Evolutionary conservation across 306 rosid species (phyloP).

Genomic region (Aeschynomene evenia): DNA sequence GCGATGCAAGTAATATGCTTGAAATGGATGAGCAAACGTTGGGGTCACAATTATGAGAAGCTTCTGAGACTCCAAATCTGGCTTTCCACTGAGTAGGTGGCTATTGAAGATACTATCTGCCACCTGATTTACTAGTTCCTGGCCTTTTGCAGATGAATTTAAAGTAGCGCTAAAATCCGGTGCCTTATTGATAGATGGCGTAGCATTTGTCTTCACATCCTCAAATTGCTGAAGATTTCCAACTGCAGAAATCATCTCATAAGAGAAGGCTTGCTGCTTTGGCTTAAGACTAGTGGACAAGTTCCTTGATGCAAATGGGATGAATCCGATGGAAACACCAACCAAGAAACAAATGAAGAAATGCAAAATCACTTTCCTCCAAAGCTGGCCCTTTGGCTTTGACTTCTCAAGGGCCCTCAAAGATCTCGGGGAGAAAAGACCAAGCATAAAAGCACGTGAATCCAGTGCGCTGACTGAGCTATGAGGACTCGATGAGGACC

Average conservation of each 20-base stretch:
- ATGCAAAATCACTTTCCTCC: constrained; percentile 72
- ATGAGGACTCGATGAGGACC: constrained; percentile 59
- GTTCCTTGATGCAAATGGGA: constrained; percentile 59
- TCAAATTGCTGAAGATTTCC: constrained; percentile 45
- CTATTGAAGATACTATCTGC: constrained; percentile 23
- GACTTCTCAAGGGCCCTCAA: constrained; percentile 63
- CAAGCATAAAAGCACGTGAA: constrained; percentile 47
- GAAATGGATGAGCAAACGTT: constrained; percentile 52
- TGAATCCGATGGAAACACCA: constrained; percentile 71
- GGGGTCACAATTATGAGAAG: constrained; percentile 86
- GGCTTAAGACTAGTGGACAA: constrained; percentile 54
- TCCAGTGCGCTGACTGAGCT: constrained; percentile 44
- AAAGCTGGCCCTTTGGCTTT: constrained; percentile 61
- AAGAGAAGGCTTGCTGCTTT: constrained; percentile 62
- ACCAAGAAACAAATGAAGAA: constrained; percentile 64
- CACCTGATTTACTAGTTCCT: constrained; percentile 26
- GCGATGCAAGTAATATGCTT: constrained; percentile 69
- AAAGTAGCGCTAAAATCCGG: constrained; percentile 36
- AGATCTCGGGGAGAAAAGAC: constrained; percentile 53
- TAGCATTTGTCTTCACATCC: constrained; percentile 30
- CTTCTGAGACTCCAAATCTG: constrained; percentile 51
- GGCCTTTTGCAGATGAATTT: constrained; percentile 35
- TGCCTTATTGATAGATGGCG: constrained; percentile 23
- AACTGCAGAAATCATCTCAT: constrained; percentile 51
- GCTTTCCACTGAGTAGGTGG: constrained; percentile 29